phyloP scores from a whole-genome alignment of 2,329 filamentous ascomycete species.

The Ceratocystis colombiana region DNA sequence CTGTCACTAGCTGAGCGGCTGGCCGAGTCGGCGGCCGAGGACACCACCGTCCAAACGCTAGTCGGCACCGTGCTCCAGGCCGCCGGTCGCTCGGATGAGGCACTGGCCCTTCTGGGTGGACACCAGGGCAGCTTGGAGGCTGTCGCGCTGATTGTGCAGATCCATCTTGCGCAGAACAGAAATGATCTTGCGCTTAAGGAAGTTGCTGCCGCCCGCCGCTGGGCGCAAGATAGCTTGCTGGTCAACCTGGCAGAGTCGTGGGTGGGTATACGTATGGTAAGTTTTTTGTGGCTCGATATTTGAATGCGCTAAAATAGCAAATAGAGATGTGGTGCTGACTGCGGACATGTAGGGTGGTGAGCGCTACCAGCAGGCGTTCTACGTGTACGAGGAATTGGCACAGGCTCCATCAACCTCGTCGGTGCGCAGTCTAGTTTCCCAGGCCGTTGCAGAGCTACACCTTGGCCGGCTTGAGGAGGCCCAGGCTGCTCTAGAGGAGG shows the following conservation, averaged over 20 bases:
- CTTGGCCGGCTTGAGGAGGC: conserved; percentile 82
- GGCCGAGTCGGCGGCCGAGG: conserved; percentile 56
- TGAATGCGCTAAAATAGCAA: background rate
- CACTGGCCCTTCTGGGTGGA: conserved; percentile 64
- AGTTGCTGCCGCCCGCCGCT: conserved; percentile 73
- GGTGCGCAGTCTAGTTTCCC: conserved; percentile 65
- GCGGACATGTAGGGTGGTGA: conserved; percentile 60
- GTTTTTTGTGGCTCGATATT: conserved; percentile 29
- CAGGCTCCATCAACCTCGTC: conserved; percentile 74
- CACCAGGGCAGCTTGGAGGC: conserved; percentile 76
- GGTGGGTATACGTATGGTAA: conserved; percentile 78
- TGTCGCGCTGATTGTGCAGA: conserved; percentile 81
- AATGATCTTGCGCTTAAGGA: conserved; percentile 86
- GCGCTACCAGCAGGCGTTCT: conserved; percentile 92
- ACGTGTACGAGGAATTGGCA: conserved; percentile 93
- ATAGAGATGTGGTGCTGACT: too few species aligned
- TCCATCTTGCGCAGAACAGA: conserved; percentile 83
- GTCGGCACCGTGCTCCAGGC: conserved; percentile 73
- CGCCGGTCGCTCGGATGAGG: conserved; percentile 73
- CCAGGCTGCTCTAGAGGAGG: conserved; percentile 73
- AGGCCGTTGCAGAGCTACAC: conserved; percentile 85
- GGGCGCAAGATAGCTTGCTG: conserved; percentile 88
- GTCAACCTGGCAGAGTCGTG: conserved; percentile 94
- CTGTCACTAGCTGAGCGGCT: conserved; percentile 56
- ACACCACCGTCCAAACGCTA: conserved; percentile 69